Evolutionary conservation across 2,329 filamentous ascomycete genomes (phyloP), one percentile per base, ranked within the genome.

Genomic region (Pseudogymnoascus sp.): DNA sequence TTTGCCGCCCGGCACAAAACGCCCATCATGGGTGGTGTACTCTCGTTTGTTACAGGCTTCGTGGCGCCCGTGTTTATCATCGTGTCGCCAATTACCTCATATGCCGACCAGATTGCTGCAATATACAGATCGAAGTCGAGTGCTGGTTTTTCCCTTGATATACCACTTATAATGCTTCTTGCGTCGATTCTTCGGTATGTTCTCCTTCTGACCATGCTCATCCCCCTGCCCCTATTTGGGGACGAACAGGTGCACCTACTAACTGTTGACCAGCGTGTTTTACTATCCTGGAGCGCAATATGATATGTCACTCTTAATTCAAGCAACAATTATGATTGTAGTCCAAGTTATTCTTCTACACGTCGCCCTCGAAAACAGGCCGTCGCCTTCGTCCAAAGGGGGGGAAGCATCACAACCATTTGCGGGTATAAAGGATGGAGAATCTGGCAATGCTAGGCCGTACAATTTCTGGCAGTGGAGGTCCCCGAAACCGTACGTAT

Each of bases 391-490:
- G 4, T 79, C 80, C 62, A 86, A 84, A 74, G 84, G 84, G 40
- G 84, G 85, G 64, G 84, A 86, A 61, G 78, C 82, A 6, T 78
- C 81, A 2, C 67, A 79, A 21, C 89, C 90, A 11, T 92, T 93
- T 73, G 79, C 83, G 1, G 83, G 64, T 0, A 65, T 64, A 5
- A 70, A 67, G 61, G 71, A 74, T 26, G 70, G 69, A 31, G 69
- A 67, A 5, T 67, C 67, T n/a, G 69, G 81, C 21, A 71, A 78
- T 7, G 73, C 79, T 40, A 76, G 90, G 23, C 90, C 90, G 0
- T 93, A 87, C 72, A 83, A 86, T 70, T 93, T 93, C 74, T 93
- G 90, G 90, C 89, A 90, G 75, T 93, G 90, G 90, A 82, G 85
- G 64, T 84, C 83, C 19, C 81, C 86, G 5, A 86, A 86, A 69